Evolutionary conservation across 805 yeast genomes (phyloP), one percentile per base, ranked within the genome.

Genomic region (Candida glaebosa): DNA sequence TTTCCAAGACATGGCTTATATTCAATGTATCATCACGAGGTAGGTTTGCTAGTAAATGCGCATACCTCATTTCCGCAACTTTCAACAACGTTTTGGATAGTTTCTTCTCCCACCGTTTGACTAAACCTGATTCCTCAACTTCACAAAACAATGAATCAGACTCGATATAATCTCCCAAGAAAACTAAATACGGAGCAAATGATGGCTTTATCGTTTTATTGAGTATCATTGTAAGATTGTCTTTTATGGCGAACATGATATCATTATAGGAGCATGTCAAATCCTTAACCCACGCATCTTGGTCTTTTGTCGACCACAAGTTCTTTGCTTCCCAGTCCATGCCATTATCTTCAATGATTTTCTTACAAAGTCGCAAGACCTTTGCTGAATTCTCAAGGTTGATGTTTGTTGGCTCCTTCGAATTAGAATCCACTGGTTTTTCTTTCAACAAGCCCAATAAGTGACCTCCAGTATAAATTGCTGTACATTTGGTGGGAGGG

Each of bases 21-120:
- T 70, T 76, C 5, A 84, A 56, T 0, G 80, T 65, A 31, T 69
- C 66, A 52, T 71, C 76, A 45, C 84, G 65, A 0, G 95, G 93
- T n/a, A 85, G 63, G 5, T 60, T 60, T 3, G 70, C 65, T 16
- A 70, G 52, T 20, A 65, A 50, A 15, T 60, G 65, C 5, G 71
- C 71, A 40, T 71, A 71, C 44, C 71, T 55, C 3, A 52, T 34
- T 38, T 67, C 73, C 2, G 74, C 56, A n/a, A 57, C 53, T 31
- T 67, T 51, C 5, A 70, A 50, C 9, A 72, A 50, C 1, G 68
- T 31, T 36, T 61, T 65, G 2, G 64, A 54, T 18, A 71, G 52
- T 36, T 60, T 58, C 46, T 57, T 63, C 39, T 69, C 75, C 76
- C 82, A 78, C 45, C 66, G 68, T 30, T 69, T 65, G n/a, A 66